Evolutionary conservation across 2,329 filamentous ascomycete species (phyloP).

Genomic region (Tolypocladium ovalisporum): DNA sequence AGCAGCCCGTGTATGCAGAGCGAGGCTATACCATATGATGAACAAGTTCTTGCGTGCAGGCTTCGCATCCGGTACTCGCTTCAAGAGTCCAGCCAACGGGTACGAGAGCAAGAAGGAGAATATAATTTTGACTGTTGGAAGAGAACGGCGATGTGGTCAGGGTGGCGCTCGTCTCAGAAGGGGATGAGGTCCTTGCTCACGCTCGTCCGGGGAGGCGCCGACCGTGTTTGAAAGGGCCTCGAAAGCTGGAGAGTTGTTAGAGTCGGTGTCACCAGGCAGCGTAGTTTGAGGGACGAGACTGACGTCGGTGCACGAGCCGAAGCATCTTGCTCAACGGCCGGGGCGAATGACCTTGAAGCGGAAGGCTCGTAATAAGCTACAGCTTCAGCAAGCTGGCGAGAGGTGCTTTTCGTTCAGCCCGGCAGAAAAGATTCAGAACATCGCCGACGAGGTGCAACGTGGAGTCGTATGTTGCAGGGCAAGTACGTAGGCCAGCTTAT

Average conservation of each 20-base stretch:
- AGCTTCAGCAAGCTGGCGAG: not conserved
- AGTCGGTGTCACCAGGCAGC: not conserved
- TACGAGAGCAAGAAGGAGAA: constrained; percentile 86
- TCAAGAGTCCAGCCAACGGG: constrained; percentile 77
- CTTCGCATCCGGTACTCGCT: constrained; percentile 76
- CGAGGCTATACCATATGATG: constrained; percentile 52
- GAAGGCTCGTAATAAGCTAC: not conserved
- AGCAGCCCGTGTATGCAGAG: not conserved
- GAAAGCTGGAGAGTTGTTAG: constrained; percentile 16
- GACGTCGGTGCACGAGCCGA: constrained; percentile 11
- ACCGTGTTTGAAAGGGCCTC: constrained; percentile 18
- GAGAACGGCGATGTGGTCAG: constrained; percentile 2
- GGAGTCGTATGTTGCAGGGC: not conserved
- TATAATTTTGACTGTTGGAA: constrained; percentile 72
- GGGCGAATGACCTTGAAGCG: not conserved
- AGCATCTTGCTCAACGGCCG: constrained; percentile 7
- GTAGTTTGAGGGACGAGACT: constrained; percentile 1
- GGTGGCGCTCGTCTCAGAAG: not conserved
- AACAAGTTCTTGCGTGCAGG: constrained; percentile 84
- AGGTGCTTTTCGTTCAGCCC: not conserved
- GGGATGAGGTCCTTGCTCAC: constrained; percentile 13
- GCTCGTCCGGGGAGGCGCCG: constrained; percentile 26
- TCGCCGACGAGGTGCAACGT: not conserved
- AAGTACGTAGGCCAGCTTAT: not conserved
- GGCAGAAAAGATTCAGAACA: not conserved